phyloP scores from a whole-genome alignment of 2,329 filamentous ascomycete genomes.

The Lojkania enalia region DNA sequence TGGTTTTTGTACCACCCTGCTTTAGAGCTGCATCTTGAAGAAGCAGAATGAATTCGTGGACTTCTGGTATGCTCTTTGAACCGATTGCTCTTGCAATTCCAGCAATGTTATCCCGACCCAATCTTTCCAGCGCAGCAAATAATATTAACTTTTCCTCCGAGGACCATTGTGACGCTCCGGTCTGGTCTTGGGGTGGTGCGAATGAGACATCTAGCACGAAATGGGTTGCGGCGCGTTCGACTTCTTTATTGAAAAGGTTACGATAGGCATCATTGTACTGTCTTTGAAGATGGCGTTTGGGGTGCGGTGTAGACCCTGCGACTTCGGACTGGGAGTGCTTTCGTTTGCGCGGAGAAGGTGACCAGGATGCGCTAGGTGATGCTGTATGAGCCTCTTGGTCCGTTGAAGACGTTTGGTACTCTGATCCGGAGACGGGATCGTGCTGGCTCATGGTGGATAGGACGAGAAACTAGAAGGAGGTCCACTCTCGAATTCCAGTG shows the following conservation, averaged over 20 bases:
- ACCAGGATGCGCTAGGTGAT: no score
- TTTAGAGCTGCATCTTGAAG: constrained; percentile 58
- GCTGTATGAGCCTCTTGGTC: no score
- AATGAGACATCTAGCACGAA: constrained; percentile 14
- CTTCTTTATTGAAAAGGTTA: constrained; percentile 37
- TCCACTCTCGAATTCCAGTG: no score
- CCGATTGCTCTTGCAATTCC: constrained; percentile 66
- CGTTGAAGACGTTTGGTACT: constrained; percentile 10
- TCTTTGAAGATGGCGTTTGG: constrained; percentile 37
- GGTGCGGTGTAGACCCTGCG: constrained; percentile 14
- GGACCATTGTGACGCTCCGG: constrained; percentile 74
- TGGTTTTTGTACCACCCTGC: constrained; percentile 39
- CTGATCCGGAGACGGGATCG: constrained; percentile 5
- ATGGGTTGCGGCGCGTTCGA: constrained; percentile 22
- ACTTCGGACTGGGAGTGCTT: constrained; percentile 16
- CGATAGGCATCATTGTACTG: constrained; percentile 53
- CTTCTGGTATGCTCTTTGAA: constrained; percentile 75
- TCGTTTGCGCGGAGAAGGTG: constrained; percentile 28
- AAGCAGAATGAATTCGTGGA: constrained; percentile 68
- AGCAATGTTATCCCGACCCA: constrained; percentile 65
- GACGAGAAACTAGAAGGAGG: no score
- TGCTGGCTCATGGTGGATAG: constrained; percentile 16
- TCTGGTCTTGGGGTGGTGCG: constrained; percentile 50
- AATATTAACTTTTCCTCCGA: constrained; percentile 69
- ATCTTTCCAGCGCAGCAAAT: constrained; percentile 65